phyloP scores from a whole-genome alignment of 768 basidiomycete genomes.

The Exidia glandulosa region DNA sequence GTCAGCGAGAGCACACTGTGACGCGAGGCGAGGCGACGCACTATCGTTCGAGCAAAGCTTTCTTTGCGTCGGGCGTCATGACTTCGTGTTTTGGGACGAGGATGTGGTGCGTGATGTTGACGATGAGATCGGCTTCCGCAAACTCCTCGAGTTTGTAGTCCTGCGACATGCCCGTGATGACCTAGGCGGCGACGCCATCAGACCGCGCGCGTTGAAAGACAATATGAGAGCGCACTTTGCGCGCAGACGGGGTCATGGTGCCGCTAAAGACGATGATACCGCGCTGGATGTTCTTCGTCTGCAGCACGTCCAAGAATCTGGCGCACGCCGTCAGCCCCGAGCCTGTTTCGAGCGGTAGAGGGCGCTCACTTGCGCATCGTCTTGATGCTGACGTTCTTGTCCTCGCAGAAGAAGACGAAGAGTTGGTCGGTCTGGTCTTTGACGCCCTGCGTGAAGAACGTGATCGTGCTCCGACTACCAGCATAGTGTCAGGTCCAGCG shows the following conservation, averaged over 20 bases:
- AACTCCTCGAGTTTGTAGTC: conserved; percentile 91
- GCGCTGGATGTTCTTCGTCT: conserved; percentile 80
- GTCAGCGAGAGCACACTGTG: conserved; percentile 5
- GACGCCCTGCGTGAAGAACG: conserved; percentile 76
- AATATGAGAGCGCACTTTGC: conserved; percentile 50
- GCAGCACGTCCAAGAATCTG: conserved; percentile 81
- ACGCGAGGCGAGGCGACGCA: conserved; percentile 32
- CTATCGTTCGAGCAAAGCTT: conserved; percentile 82
- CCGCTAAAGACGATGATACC: conserved; percentile 95
- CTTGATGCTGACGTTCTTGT: conserved; percentile 90
- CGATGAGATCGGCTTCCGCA: conserved; percentile 88
- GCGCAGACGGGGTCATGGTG: conserved; percentile 93
- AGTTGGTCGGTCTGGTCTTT: conserved; percentile 66
- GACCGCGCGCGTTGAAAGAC: conserved; percentile 4
- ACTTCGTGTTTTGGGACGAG: conserved; percentile 91
- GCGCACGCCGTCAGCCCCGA: background rate
- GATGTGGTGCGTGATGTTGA: conserved; percentile 95
- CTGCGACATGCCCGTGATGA: conserved; percentile 80
- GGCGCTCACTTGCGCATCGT: conserved; percentile 97
- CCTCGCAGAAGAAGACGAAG: conserved; percentile 93
- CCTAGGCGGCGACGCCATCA: conserved; percentile 34
- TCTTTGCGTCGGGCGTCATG: conserved; percentile 77
- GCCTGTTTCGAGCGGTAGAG: conserved; percentile 8
- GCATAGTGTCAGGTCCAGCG: conserved; percentile 7
- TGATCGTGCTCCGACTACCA: conserved; percentile 71